Evolutionary conservation across 345 rosid species (phyloP).

Genomic region (Odontarrhena argentea): DNA sequence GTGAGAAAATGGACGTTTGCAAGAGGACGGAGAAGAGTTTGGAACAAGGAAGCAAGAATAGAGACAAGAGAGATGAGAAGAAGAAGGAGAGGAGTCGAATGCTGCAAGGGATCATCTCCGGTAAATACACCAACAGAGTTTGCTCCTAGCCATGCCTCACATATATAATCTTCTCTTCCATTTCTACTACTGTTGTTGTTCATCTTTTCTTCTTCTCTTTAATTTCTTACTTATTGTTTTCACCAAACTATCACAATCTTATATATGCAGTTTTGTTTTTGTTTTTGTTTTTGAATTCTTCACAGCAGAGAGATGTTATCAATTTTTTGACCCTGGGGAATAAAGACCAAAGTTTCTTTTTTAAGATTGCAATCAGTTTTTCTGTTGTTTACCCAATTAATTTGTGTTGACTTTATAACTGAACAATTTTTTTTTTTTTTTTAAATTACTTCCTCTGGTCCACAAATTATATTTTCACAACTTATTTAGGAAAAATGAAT

Average conservation of each 20-base stretch:
- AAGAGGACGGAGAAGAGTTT: conserved; percentile 41
- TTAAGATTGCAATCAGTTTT: conserved; percentile 22
- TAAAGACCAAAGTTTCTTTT: conserved; percentile 17
- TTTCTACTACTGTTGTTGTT: not conserved
- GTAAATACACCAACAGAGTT: conserved; percentile 1
- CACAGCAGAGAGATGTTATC: conserved; percentile 5
- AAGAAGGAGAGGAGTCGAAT: conserved; percentile 33
- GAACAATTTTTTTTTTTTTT: no score
- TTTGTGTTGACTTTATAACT: conserved; percentile 3
- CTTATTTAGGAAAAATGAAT: no score
- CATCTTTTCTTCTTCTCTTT: conserved; percentile 4
- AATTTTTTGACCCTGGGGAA: not conserved
- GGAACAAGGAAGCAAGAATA: conserved; percentile 35
- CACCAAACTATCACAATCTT: not conserved
- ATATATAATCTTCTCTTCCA: conserved; percentile 13
- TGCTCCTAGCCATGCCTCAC: conserved; percentile 33
- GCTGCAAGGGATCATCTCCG: conserved; percentile 15
- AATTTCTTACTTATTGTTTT: not conserved
- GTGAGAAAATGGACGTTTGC: conserved; percentile 38
- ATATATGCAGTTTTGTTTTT: not conserved
- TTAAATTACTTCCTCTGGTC: no score
- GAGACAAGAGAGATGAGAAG: conserved; percentile 40
- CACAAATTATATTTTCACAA: no score
- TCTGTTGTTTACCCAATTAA: not conserved
- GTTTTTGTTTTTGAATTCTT: not conserved